Evolutionary conservation across 2,329 filamentous ascomycete species (phyloP), one percentile per base, ranked within the genome.

Genomic region (Cordyceps fumosorosea): DNA sequence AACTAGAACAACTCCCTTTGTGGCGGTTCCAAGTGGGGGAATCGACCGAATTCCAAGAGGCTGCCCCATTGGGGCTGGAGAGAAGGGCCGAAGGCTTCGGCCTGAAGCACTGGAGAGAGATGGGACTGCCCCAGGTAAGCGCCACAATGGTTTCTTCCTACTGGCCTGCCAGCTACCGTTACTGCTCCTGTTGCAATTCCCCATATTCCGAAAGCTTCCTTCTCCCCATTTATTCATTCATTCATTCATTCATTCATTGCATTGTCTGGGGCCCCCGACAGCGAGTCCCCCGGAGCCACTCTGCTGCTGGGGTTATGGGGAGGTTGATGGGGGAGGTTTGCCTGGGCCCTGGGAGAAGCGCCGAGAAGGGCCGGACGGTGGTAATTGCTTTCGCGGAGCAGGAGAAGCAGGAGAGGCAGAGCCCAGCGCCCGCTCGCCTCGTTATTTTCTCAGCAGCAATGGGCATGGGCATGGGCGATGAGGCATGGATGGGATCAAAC

Each of bases 301-400:
- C 12, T 45, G 48, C 26, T 37, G 40, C 48, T 60, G 58, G 51
- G 58, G 58, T 48, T 45, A 45, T 47, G 40, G 48, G 58, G 50
- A 14, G 34, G 8, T 29, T 29, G 8, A 5, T 5, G 29, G 29
- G 29, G 6, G 29, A 3, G 29, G 29, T 29, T 29, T 29, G 34
- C 12, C 12, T 37, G 34, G 34, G 34, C 6, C 34, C 34, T 37
- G 20, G 20, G 45, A 62, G 59, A 62, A 62, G 59, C 59, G 59
- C 59, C 59, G 59, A 62, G 59, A 56, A 62, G 59, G 59, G 59
- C 59, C 59, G 59, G 52, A 42, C 22, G 59, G 51, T 53, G 57
- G 42, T 48, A 60, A 48, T 60, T 60, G 54, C 26, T 24, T 54
- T 5, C 29, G 29, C 6, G 29, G 5, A 29, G 29, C 3, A 29